Percentiles rank a stretch among this genome's conserved stretches.
Evolutionary conservation across 108 stramenopile genomes (phyloP).

Genomic region (Pseudonitzschia delicatissima): DNA sequence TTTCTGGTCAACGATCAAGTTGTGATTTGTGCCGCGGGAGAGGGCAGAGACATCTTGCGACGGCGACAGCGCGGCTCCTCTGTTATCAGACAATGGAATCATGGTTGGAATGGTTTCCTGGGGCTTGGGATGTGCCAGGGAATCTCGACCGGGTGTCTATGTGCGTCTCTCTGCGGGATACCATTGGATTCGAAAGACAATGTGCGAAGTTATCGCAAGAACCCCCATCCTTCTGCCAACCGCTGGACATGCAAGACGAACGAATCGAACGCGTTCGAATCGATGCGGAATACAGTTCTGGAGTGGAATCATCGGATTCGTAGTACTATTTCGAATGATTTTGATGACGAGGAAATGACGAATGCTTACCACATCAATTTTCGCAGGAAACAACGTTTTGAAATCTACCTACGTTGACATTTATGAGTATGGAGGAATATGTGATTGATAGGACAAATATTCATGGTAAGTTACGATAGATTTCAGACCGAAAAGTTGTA

Average conservation of each 20-base stretch:
- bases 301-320: no score
- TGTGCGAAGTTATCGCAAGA: conserved; percentile 28
- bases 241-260: no score
- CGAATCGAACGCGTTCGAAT: not conserved
- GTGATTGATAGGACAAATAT: no score
- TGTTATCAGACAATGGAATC: not conserved
- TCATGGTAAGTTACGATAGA: no score
- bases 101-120: conserved; percentile 31
- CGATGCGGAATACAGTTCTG: not conserved
- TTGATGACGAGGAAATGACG: no score
- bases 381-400: no score
- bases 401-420: no score
- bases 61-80: conserved; percentile 35
- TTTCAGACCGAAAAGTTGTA: no score
- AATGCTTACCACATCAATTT: no score
- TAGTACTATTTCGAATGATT: no score
- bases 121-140: conserved; percentile 32
- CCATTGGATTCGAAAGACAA: conserved; percentile 29
- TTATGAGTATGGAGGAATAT: no score
- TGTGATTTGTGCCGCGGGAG: conserved; percentile 7
- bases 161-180: conserved; percentile 15
- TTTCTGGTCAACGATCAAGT: conserved; percentile 1
- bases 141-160: conserved; percentile 30
- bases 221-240: conserved; percentile 4
- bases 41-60: conserved; percentile 19